phyloP scores from a whole-genome alignment of 495 filamentous ascomycete genomes.

The Neurospora tetraspora region DNA sequence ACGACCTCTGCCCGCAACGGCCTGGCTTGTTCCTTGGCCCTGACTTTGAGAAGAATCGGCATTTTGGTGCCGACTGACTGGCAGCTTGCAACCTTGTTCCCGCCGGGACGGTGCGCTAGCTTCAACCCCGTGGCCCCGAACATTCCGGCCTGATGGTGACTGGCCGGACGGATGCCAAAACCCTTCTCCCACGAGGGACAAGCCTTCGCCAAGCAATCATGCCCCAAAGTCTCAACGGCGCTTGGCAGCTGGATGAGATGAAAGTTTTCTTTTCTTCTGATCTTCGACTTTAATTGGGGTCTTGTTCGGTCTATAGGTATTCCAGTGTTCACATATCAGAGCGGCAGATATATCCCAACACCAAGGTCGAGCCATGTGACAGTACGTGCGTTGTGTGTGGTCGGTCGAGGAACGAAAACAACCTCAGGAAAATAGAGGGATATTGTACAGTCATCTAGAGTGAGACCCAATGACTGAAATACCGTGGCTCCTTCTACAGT shows the following conservation, averaged over 20 bases:
- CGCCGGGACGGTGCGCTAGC: neutral
- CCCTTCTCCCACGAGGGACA: constrained; percentile 8
- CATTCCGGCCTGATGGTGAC: constrained; percentile 44
- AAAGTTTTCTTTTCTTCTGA: neutral
- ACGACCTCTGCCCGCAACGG: neutral
- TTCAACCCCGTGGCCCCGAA: constrained; percentile 29
- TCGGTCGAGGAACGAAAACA: neutral
- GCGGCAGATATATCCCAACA: neutral
- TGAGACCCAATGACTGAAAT: too few relatives aligned
- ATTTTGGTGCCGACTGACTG: neutral
- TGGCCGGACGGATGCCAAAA: constrained; percentile 15
- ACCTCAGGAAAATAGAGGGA: neutral
- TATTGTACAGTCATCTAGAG: neutral
- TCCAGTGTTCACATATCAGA: neutral
- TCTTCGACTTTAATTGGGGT: neutral
- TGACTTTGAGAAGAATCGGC: neutral
- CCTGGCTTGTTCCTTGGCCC: neutral
- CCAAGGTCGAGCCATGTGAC: neutral
- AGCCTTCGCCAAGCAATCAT: constrained; percentile 18
- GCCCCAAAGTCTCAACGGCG: neutral
- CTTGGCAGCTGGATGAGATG: constrained; percentile 2
- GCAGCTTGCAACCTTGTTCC: neutral
- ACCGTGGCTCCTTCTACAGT: neutral
- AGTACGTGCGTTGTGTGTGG: neutral
- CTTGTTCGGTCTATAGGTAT: neutral